phyloP scores from a whole-genome alignment of 192 early-diverging fungal species.

The Backusella luteola region DNA sequence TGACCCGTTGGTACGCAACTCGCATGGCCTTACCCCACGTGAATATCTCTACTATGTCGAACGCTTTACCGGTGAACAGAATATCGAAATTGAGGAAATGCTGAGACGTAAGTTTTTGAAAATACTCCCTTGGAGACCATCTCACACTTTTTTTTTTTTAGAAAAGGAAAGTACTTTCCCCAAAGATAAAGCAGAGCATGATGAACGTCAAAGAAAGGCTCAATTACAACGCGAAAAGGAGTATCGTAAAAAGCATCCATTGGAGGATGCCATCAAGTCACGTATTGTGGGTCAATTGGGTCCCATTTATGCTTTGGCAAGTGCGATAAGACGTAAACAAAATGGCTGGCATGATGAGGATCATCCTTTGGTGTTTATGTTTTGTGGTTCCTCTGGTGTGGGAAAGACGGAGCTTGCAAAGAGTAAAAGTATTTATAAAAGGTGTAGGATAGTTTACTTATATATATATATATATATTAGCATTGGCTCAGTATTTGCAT shows the following conservation, averaged over 20 bases:
- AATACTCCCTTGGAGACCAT: too few species aligned
- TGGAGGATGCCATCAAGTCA: conserved; percentile 37
- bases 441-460: neutral
- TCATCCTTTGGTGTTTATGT: conserved; percentile 45
- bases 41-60: conserved; percentile 39
- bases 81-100: conserved; percentile 28
- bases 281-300: conserved; percentile 44
- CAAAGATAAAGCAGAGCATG: conserved; percentile 27
- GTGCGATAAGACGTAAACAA: conserved; percentile 44
- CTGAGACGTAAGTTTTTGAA: conserved; percentile 5
- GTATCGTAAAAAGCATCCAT: conserved; percentile 37
- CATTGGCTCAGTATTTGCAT: conserved; percentile 38
- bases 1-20: conserved; percentile 24
- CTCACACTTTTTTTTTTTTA: neutral
- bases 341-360: conserved; percentile 53
- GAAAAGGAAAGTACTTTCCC: conserved; percentile 29
- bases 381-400: conserved; percentile 44
- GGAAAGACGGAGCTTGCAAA: conserved; percentile 47
- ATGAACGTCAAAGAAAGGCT: conserved; percentile 17
- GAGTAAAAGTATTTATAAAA: conserved; percentile 3
- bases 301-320: conserved; percentile 43
- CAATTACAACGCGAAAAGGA: conserved; percentile 32
- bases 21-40: conserved; percentile 31
- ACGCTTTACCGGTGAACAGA: conserved; percentile 30
- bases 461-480: neutral